Evolutionary conservation across 2,329 filamentous ascomycete genomes (phyloP), one percentile per base, ranked within the genome.

Genomic region (Podosphaera xanthii): DNA sequence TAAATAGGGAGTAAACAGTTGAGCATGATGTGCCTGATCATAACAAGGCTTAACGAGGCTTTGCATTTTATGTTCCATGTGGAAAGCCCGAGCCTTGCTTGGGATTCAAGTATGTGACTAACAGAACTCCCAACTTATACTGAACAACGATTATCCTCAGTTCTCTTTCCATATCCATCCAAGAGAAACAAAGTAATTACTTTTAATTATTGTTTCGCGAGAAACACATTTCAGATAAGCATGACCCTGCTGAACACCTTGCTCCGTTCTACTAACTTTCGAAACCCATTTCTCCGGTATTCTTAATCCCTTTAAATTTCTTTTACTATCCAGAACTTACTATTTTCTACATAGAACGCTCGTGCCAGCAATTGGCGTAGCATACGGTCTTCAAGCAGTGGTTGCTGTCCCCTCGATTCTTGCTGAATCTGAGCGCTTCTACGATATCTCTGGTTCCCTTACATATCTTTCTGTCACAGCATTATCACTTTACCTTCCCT

Each of bases 381-480:
- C 81, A 1, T 81, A 81, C 64, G 78, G 77, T 1, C 72, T 86
- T 54, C 83, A 86, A 71, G 73, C 76, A 7, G 78, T 75, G 48
- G 77, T 80, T 5, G 82, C 79, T 3, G 67, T 82, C 1, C 83
- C 83, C 4, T 83, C 80, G 4, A 79, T 84, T 61, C 62, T 75
- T 34, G 71, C 73, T 38, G 75, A 80, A 65, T 77, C 78, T 5
- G 83, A 86, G 66, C 76, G 78, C 44, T 84, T 83, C 72, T 86
- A 83, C 68, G 83, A 86, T 67, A 69, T 83, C 55, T 82, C 80
- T 1, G 83, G 83, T 55, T 81, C 80, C 12, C 66, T 83, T 38
- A 85, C 82, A 2, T 84, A 83, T 66, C 73, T 86, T 44, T 78
- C 79, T 59, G 81, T 82, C 67, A 80, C 79, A 12, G 77, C 78